Evolutionary conservation across 805 yeast species (phyloP).

Genomic region (Wickerhamomyces chaumierensis): DNA sequence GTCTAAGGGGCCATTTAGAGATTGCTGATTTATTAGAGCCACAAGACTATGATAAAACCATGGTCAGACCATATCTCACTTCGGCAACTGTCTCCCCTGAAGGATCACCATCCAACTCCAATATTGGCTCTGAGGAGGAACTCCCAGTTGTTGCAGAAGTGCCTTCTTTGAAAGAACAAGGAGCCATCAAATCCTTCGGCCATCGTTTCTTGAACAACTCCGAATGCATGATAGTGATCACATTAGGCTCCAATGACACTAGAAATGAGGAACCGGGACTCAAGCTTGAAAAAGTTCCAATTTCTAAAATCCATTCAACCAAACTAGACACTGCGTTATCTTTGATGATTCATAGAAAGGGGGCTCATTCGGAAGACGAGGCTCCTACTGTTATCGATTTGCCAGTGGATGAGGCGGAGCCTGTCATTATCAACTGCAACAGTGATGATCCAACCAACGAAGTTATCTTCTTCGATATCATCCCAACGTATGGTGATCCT

Average conservation of each 20-base stretch:
- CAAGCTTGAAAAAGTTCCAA: conserved; percentile 61
- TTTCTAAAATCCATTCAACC: conserved; percentile 65
- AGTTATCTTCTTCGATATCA: conserved; percentile 67
- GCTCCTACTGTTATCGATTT: conserved; percentile 61
- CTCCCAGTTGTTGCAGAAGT: background rate
- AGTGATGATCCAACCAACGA: conserved; percentile 40
- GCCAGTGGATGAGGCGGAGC: conserved; percentile 72
- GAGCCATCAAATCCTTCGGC: conserved; percentile 73
- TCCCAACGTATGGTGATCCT: conserved; percentile 69
- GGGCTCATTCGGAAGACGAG: conserved; percentile 7
- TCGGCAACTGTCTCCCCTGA: background rate
- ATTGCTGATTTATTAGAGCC: conserved; percentile 57
- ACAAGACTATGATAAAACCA: conserved; percentile 23
- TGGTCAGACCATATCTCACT: background rate
- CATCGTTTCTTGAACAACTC: conserved; percentile 52
- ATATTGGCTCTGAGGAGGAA: too few species aligned
- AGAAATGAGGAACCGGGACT: conserved; percentile 50
- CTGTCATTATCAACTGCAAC: conserved; percentile 58
- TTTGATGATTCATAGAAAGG: conserved; percentile 38
- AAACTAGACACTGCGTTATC: conserved; percentile 85
- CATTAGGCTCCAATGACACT: conserved; percentile 78
- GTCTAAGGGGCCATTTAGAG: conserved; percentile 73
- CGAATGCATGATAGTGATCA: conserved; percentile 66
- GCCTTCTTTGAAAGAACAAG: conserved; percentile 11
- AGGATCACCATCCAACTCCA: too few species aligned